These are phyloP conservation scores for Bothriochloa decipiens DNA, from an alignment of 176 grass and related monocot genomes.

Conservation along the genomic window DNA sequence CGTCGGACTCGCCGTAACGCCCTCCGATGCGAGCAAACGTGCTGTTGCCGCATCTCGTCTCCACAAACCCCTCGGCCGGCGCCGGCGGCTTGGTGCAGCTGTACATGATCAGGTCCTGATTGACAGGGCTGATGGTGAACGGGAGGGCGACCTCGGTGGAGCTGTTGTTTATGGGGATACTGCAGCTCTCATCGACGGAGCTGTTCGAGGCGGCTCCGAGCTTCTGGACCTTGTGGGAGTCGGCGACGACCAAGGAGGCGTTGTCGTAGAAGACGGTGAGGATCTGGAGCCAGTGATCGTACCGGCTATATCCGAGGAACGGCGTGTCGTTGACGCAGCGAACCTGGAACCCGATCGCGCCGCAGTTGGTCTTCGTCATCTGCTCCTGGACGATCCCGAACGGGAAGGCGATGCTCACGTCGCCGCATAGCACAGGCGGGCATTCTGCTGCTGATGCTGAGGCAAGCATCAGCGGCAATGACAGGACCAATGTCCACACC, in stretches of 20 bases:
- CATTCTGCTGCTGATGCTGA: neutral
- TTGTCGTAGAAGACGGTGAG: conserved; percentile 35
- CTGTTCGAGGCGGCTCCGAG: neutral
- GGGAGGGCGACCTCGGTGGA: neutral
- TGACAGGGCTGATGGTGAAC: neutral
- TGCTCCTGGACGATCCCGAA: neutral
- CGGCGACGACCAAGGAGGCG: conserved; percentile 26
- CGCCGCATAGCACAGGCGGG: neutral
- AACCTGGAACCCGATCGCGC: neutral
- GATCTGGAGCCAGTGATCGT: neutral
- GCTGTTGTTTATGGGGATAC: neutral
- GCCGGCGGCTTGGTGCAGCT: neutral
- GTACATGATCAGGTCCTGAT: conserved; percentile 20
- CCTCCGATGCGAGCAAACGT: neutral
- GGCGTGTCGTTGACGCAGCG: neutral
- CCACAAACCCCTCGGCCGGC: neutral
- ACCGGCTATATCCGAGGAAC: neutral
- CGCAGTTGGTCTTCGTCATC: neutral
- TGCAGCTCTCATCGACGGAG: neutral
- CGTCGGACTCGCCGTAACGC: neutral
- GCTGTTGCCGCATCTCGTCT: neutral
- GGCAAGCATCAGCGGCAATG: neutral
- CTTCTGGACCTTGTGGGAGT: conserved; percentile 13
- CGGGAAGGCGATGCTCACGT: neutral
- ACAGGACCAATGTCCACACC: neutral